Conservation (phyloP, 2,329 filamentous ascomycete genomes). For the Monilinia polystroma region DNA sequence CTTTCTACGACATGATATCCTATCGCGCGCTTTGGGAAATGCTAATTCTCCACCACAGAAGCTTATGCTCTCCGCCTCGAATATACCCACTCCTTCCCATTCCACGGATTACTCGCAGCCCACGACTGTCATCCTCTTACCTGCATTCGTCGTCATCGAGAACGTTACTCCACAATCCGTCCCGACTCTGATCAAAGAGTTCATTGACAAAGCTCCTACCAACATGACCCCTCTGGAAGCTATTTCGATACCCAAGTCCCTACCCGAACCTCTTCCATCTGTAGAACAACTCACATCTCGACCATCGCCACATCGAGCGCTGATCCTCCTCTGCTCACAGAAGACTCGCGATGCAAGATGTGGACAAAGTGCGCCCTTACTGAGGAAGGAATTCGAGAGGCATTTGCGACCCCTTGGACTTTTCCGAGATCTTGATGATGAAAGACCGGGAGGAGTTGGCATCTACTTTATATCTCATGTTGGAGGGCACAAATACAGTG, state of each 20-base stretch:
- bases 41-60: conserved; percentile 50
- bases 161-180: conserved; percentile 77
- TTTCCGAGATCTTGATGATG: conserved; percentile 83
- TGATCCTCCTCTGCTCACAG: conserved; percentile 93
- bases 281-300: conserved; percentile 52
- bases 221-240: conserved; percentile 67
- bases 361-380: conserved; percentile 85
- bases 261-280: conserved; percentile 38
- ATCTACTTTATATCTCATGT: conserved; percentile 97
- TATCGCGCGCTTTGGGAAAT: conserved; percentile 28
- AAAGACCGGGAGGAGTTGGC: conserved; percentile 85
- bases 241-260: conserved; percentile 46
- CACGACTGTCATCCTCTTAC: conserved; percentile 80
- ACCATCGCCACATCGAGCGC: conserved; percentile 75
- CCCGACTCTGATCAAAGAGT: conserved; percentile 66
- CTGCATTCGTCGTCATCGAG: conserved; percentile 78
- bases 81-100: conserved; percentile 78
- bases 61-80: conserved; percentile 88
- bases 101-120: conserved; percentile 62
- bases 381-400: conserved; percentile 85
- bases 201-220: conserved; percentile 71
- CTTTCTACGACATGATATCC: background rate
- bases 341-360: conserved; percentile 92
- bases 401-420: conserved; percentile 82
- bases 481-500: conserved; percentile 93